Conservation (phyloP, 176 grass and related monocot genomes). For the Puccinellia tenuiflora region DNA sequence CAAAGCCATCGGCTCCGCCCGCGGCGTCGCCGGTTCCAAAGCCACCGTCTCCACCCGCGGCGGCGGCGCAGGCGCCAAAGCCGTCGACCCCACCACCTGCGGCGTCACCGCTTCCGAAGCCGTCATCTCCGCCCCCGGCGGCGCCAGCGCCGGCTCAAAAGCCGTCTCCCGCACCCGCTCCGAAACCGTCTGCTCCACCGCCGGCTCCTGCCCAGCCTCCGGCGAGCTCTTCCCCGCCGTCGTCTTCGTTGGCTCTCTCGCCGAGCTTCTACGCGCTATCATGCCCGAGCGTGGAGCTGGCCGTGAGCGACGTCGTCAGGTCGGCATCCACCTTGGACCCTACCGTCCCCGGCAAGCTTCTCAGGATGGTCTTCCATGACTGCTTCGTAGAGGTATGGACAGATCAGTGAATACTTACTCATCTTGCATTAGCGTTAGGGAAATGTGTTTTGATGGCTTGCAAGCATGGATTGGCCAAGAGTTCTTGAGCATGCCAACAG, state of each 20-base stretch:
- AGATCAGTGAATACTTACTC: not conserved
- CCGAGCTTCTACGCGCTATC: conserved; percentile 61
- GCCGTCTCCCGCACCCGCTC: not conserved
- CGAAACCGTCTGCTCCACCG: not conserved
- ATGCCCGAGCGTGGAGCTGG: conserved; percentile 65
- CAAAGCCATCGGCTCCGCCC: not conserved
- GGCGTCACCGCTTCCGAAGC: not conserved
- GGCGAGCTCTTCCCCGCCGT: not conserved
- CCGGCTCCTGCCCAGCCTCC: not conserved
- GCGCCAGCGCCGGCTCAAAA: not conserved
- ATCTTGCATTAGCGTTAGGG: no score
- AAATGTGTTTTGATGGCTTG: not conserved
- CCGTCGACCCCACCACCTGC: not conserved
- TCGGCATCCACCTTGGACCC: conserved; percentile 49
- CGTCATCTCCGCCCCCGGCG: not conserved
- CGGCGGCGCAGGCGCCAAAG: not conserved
- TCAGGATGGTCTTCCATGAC: conserved; percentile 90
- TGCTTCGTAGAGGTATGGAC: conserved; percentile 79
- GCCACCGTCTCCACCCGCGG: not conserved
- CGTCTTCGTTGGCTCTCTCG: conserved; percentile 42
- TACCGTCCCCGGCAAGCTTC: conserved; percentile 74
- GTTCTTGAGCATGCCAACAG: not conserved
- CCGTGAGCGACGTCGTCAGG: conserved; percentile 59
- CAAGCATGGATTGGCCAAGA: not conserved
- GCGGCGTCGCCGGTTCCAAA: not conserved